Percentiles rank a stretch among this genome's conserved stretches.
Evolutionary conservation across 768 basidiomycete genomes (phyloP).

Genomic region (Favolaschia claudopus): DNA sequence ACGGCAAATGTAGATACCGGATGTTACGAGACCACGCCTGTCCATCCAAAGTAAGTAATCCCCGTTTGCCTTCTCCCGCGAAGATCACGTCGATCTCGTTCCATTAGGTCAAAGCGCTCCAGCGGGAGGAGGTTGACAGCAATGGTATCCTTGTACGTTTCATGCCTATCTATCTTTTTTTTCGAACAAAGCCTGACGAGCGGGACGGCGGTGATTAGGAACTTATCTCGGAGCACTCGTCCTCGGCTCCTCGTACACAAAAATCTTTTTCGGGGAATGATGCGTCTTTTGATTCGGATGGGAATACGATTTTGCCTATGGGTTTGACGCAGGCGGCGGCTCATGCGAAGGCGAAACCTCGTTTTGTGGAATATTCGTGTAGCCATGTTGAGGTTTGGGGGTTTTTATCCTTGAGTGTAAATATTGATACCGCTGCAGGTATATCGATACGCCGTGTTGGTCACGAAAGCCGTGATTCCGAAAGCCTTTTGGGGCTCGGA

Average conservation of each 20-base stretch:
- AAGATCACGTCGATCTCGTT: conserved; percentile 4
- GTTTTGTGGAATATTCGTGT: conserved; percentile 82
- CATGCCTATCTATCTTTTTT: background rate
- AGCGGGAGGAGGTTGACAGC: conserved; percentile 58
- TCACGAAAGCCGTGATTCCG: conserved; percentile 77
- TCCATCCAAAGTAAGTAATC: conserved; percentile 75
- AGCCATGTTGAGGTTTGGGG: conserved; percentile 67
- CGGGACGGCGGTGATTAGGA: conserved; percentile 59
- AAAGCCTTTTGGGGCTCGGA: conserved; percentile 80
- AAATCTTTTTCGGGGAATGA: conserved; percentile 42
- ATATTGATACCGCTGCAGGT: conserved; percentile 56
- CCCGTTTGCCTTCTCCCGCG: background rate
- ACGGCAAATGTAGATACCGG: conserved; percentile 74
- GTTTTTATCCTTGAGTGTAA: background rate
- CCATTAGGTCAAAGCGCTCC: conserved; percentile 46
- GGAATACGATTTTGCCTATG: conserved; percentile 52
- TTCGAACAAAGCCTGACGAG: conserved; percentile 8
- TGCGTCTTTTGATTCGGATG: conserved; percentile 61
- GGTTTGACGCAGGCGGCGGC: conserved; percentile 57
- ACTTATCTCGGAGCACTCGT: conserved; percentile 74
- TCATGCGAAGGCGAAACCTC: conserved; percentile 64
- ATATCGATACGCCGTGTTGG: conserved; percentile 65
- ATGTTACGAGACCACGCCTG: conserved; percentile 71
- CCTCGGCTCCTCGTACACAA: conserved; percentile 62
- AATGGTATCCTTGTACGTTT: conserved; percentile 66